Evolutionary conservation across 2,329 filamentous ascomycete genomes (phyloP).

Genomic region (Fusarium palustre): DNA sequence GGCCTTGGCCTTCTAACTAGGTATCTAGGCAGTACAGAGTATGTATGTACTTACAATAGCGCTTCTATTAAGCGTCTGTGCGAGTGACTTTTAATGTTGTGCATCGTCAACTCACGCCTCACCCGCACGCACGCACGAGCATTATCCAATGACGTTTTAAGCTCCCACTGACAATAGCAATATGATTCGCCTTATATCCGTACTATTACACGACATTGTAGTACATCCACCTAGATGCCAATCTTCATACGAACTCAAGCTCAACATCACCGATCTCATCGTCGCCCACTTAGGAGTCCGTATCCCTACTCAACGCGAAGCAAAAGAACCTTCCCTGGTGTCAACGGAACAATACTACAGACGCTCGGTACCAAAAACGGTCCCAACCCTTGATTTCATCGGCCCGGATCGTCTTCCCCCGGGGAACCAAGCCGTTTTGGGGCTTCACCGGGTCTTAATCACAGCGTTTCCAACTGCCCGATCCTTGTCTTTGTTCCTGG

Average conservation of each 20-base stretch:
- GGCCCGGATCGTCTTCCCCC: constrained; percentile 48
- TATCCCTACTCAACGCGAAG: constrained; percentile 29
- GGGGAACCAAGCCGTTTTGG: constrained; percentile 36
- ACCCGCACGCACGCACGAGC: constrained; percentile 39
- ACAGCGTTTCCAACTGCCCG: constrained; percentile 12
- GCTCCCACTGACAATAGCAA: background rate
- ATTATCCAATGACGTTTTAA: constrained; percentile 15
- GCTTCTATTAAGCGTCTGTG: constrained; percentile 36
- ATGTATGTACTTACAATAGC: constrained; percentile 19
- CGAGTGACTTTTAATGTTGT: constrained; percentile 36
- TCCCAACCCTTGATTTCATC: constrained; percentile 43
- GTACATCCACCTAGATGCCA: background rate
- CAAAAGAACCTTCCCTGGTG: constrained; percentile 36
- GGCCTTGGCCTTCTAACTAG: constrained; percentile 4
- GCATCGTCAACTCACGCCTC: constrained; percentile 39
- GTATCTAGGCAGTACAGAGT: no score
- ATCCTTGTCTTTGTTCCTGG: constrained; percentile 36
- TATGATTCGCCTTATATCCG: background rate
- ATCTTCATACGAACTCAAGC: background rate
- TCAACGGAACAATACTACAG: constrained; percentile 26
- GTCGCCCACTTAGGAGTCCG: constrained; percentile 1
- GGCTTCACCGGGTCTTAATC: constrained; percentile 23
- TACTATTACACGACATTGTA: constrained; percentile 1
- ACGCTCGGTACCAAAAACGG: constrained; percentile 43
- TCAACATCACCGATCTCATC: constrained; percentile 30